Evolutionary conservation across 2,329 filamentous ascomycete species (phyloP).

Genomic region (Cytospora piceicola): DNA sequence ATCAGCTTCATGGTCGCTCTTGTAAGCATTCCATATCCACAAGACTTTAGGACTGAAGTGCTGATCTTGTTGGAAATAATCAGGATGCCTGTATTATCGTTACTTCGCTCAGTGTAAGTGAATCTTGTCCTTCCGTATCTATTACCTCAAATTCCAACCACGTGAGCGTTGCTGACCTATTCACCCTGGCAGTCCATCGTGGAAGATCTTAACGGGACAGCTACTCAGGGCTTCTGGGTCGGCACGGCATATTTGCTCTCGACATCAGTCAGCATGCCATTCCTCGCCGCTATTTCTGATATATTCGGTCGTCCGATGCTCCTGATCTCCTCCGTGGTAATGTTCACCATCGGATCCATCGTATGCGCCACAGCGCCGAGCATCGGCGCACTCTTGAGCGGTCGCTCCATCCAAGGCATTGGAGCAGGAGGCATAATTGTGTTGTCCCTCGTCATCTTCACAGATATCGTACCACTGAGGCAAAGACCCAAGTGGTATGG

Average conservation of each 20-base stretch:
- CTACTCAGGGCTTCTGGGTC: constrained; percentile 38
- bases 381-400: constrained; percentile 43
- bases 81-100: constrained; percentile 32
- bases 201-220: constrained; percentile 34
- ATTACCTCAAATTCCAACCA: no score
- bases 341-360: constrained; percentile 50
- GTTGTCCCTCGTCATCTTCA: constrained; percentile 46
- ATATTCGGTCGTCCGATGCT: constrained; percentile 43
- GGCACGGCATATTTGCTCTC: constrained; percentile 38
- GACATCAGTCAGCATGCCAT: constrained; percentile 37
- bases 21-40: neutral
- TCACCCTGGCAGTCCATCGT: constrained; percentile 33
- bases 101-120: constrained; percentile 32
- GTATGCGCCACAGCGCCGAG: constrained; percentile 43
- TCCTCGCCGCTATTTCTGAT: constrained; percentile 41
- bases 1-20: constrained; percentile 34
- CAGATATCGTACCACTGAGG: constrained; percentile 48
- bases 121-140: neutral
- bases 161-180: constrained; percentile 2
- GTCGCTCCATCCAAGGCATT: constrained; percentile 46
- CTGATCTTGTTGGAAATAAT: neutral
- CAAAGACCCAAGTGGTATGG: constrained; percentile 48
- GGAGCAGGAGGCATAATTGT: constrained; percentile 48
- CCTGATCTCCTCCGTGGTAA: constrained; percentile 39
- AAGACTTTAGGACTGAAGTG: no score